A percentile compares a stretch with the other conserved stretches of the same genome.
phyloP scores from a whole-genome alignment of 257 asterid species.

The Petunia secreta region DNA sequence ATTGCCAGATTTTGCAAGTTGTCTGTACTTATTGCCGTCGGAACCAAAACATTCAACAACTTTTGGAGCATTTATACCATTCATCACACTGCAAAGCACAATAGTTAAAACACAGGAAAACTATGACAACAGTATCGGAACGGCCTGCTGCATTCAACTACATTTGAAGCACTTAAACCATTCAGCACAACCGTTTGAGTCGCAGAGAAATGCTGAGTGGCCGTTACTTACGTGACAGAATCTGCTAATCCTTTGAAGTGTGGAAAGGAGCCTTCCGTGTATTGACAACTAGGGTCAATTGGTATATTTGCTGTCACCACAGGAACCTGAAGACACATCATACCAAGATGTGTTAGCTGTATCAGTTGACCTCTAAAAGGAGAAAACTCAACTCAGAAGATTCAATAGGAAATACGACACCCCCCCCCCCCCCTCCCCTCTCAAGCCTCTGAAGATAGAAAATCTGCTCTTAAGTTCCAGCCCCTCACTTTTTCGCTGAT shows the following conservation, averaged over 20 bases:
- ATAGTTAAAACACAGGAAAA: slow-evolving; percentile 16
- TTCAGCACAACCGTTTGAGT: background rate
- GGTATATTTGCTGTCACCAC: slow-evolving; percentile 88
- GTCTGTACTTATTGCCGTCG: slow-evolving; percentile 85
- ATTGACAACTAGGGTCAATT: slow-evolving; percentile 85
- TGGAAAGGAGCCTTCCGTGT: slow-evolving; percentile 84
- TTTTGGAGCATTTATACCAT: slow-evolving; percentile 97
- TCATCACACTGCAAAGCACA: slow-evolving; percentile 76
- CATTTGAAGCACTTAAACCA: slow-evolving; percentile 6
- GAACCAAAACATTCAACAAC: slow-evolving; percentile 98
- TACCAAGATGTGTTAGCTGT: slow-evolving; percentile 14
- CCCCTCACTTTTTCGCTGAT: background rate
- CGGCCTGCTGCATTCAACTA: slow-evolving; percentile 3
- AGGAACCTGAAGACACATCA: slow-evolving; percentile 73
- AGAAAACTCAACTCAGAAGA: slow-evolving; percentile 20
- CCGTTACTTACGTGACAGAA: slow-evolving; percentile 78
- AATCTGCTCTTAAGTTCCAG: background rate
- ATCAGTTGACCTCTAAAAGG: background rate
- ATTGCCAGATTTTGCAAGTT: slow-evolving; percentile 98
- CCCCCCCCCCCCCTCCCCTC: background rate
- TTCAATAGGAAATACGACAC: background rate
- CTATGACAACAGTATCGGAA: slow-evolving; percentile 4
- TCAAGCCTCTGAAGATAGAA: background rate
- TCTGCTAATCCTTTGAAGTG: slow-evolving; percentile 90
- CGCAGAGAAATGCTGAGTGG: background rate